A percentile compares a stretch with the other conserved stretches of the same genome.
Conservation (phyloP, 2,329 filamentous ascomycete genomes). For the Botrytis galanthina region DNA sequence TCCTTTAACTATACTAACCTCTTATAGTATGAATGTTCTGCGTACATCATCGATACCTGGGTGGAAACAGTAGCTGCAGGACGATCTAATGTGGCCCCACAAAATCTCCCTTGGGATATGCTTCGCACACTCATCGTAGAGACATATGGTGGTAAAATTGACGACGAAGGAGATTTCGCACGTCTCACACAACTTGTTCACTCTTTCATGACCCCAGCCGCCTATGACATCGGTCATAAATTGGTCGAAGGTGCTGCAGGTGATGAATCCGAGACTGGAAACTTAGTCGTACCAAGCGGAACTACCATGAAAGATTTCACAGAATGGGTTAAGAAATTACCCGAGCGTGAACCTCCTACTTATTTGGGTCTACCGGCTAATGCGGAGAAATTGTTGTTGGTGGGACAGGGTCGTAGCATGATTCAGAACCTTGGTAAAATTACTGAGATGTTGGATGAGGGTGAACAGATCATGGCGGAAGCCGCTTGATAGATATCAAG, state of each 20-base stretch:
- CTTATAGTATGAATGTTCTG: constrained; percentile 87
- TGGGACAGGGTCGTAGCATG: constrained; percentile 82
- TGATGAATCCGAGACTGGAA: constrained; percentile 50
- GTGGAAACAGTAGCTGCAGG: constrained; percentile 77
- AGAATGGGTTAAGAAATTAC: constrained; percentile 85
- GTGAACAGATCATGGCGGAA: constrained; percentile 83
- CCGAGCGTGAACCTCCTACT: constrained; percentile 92
- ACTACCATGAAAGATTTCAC: constrained; percentile 85
- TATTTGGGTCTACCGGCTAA: constrained; percentile 93
- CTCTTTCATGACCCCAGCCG: constrained; percentile 76
- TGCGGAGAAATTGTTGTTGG: constrained; percentile 90
- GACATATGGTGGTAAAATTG: constrained; percentile 97
- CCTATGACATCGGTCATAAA: constrained; percentile 90
- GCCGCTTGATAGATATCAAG: constrained; percentile 30
- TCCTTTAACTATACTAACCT: constrained; percentile 59
- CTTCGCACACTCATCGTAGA: constrained; percentile 86
- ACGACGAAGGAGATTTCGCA: constrained; percentile 80
- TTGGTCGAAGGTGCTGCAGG: constrained; percentile 64
- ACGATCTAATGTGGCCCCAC: constrained; percentile 87
- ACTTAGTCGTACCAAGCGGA: constrained; percentile 72
- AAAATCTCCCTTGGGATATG: constrained; percentile 96
- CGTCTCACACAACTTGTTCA: constrained; percentile 71
- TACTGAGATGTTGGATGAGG: constrained; percentile 85
- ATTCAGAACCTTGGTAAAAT: constrained; percentile 82
- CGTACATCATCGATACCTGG: constrained; percentile 95